These are phyloP conservation scores for Crucihimalaya himalaica DNA, from an alignment of 345 rosid species.

Conservation along the genomic window DNA sequence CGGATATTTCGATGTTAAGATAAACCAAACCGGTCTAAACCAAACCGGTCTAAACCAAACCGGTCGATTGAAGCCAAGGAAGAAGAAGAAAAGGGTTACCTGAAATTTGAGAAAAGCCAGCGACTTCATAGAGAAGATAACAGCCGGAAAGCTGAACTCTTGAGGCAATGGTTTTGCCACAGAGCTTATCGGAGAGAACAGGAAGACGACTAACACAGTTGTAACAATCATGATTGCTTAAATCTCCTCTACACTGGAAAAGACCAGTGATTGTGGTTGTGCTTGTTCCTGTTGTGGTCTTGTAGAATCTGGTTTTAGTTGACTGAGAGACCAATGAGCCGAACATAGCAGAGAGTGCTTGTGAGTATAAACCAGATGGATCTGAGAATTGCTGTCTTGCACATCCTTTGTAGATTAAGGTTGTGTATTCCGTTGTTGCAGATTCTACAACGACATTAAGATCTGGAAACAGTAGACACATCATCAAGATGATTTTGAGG, in stretches of 20 bases:
- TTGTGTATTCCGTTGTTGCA: slow-evolving; percentile 58
- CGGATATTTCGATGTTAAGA: background rate
- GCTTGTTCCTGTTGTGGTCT: slow-evolving; percentile 76
- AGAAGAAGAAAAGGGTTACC: slow-evolving; percentile 17
- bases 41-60: background rate
- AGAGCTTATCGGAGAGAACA: slow-evolving; percentile 65
- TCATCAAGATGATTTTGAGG: slow-evolving; percentile 37
- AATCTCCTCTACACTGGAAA: slow-evolving; percentile 94
- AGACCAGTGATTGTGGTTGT: slow-evolving; percentile 80
- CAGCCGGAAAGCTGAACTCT: slow-evolving; percentile 89
- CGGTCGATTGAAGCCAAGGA: background rate
- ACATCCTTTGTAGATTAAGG: slow-evolving; percentile 91
- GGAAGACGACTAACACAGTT: slow-evolving; percentile 91
- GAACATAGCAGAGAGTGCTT: slow-evolving; percentile 84
- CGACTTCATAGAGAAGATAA: slow-evolving; percentile 79
- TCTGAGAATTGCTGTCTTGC: slow-evolving; percentile 76
- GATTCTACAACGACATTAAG: slow-evolving; percentile 52
- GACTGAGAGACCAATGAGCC: slow-evolving; percentile 82
- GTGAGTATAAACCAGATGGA: slow-evolving; percentile 82
- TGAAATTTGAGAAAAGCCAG: slow-evolving; percentile 80
- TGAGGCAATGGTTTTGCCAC: slow-evolving; percentile 76
- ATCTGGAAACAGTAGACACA: slow-evolving; percentile 34
- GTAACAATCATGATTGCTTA: slow-evolving; percentile 74
- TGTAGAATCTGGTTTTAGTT: slow-evolving; percentile 77
- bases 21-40: slow-evolving; percentile 7